Evolutionary conservation across 2,329 filamentous ascomycete genomes (phyloP), one percentile per base, ranked within the genome.

Genomic region (Magnaporthiopsis poae): DNA sequence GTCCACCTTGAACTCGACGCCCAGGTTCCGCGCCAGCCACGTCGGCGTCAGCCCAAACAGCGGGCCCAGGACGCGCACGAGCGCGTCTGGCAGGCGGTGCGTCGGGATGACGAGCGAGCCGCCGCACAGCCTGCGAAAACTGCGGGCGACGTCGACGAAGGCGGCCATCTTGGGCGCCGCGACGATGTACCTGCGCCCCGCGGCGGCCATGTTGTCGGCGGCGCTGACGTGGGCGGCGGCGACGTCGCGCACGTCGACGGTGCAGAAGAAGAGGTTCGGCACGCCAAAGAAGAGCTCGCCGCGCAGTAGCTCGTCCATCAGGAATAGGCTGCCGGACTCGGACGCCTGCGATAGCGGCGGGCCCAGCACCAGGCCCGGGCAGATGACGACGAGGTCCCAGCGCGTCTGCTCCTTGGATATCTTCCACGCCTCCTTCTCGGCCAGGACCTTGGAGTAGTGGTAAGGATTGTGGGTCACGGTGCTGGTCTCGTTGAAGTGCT

Each of bases 1-100:
- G 74, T 89, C 80, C 18, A 86, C 73, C 2, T 83, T 82, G 3
- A 76, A 79, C 27, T 76, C 77, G 46, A 81, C 65, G 12, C 56
- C 56, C 5, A 65, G 25, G 52, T 65, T 59, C 15, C 31, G 25
- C 21, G 3, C 11, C 13, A 65, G 52, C 27, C 36, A 65, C 18
- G 21, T 4, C 15, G 18, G 18, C 7, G 36, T 29, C 52, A 65
- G 52, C 29, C 63, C 63, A 25, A 65, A 60, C 29, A 65, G 33
- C 15, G 46, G 46, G 5, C 46, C 46, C 29, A 65, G 36, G n/a
- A 31, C 31, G 8, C 63, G 63, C 46, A 35, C 15, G 4, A 65
- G 29, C 29, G 12, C n/a, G 5, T 60, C 29, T 3, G 63, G 63
- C 15, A 60, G 33, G 18, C 15, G 25, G 63, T 65, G 63, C 29